Percentiles rank a stretch among this genome's conserved stretches.
These are phyloP conservation scores for Lactarius akahatsu DNA, from an alignment of 768 basidiomycete genomes.

Conservation along the genomic window DNA sequence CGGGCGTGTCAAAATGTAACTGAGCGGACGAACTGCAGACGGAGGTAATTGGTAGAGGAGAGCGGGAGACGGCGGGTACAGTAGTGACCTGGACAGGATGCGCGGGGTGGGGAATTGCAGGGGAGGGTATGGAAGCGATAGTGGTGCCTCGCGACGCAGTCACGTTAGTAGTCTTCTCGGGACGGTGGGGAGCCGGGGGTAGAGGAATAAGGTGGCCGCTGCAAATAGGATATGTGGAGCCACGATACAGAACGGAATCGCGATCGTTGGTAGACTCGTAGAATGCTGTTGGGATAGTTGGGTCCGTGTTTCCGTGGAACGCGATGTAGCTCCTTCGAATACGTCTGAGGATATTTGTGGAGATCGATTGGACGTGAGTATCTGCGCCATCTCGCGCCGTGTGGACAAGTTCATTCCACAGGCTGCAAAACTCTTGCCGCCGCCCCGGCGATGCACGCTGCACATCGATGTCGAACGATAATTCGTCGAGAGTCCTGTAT, in stretches of 20 bases:
- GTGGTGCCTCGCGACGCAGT: background rate
- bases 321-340: slow-evolving; percentile 1
- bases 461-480: background rate
- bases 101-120: background rate
- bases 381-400: background rate
- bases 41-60: background rate
- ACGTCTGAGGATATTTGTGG: background rate
- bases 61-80: background rate
- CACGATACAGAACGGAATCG: background rate
- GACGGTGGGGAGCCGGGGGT: background rate
- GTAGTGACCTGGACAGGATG: background rate
- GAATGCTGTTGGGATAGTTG: background rate
- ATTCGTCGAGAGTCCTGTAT: background rate
- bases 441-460: slow-evolving; percentile 2
- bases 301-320: slow-evolving; percentile 2
- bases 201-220: background rate
- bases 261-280: background rate
- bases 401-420: slow-evolving; percentile 13
- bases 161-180: background rate
- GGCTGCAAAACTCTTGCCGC: slow-evolving; percentile 6
- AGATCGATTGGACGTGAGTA: background rate
- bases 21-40: background rate
- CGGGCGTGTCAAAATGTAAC: too few species aligned
- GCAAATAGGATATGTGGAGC: slow-evolving; percentile 15
- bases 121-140: background rate